Conservation (phyloP, 2,329 filamentous ascomycete genomes). For the Sporothrix pallida region DNA sequence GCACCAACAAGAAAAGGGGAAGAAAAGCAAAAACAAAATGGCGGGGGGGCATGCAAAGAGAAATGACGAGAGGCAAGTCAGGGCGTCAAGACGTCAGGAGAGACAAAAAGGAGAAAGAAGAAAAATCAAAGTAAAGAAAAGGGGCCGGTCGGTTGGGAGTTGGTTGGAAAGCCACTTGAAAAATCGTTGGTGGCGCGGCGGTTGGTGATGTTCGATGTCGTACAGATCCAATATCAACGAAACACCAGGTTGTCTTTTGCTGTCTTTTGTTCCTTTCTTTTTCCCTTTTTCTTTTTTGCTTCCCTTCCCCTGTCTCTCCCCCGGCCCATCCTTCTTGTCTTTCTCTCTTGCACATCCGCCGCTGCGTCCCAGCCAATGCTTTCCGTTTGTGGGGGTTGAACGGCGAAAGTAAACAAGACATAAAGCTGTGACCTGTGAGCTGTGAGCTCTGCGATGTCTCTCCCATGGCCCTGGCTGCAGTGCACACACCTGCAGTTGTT, state of each 20-base stretch:
- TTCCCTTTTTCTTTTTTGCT: not conserved
- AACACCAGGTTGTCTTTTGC: not conserved
- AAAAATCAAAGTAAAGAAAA: slow-evolving; percentile 14
- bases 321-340: not conserved
- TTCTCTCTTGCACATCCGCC: not conserved
- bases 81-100: not conserved
- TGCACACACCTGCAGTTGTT: not conserved
- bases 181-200: slow-evolving; percentile 21
- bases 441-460: not conserved
- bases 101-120: not conserved
- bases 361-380: not conserved
- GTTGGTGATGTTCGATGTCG: slow-evolving; percentile 24
- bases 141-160: slow-evolving; percentile 11
- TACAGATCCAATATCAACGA: slow-evolving; percentile 28
- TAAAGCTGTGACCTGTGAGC: not conserved
- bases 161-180: not conserved
- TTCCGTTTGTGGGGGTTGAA: not conserved
- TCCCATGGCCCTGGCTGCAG: slow-evolving; percentile 17
- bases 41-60: not conserved
- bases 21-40: not conserved
- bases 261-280: not conserved
- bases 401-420: slow-evolving; percentile 5
- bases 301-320: not conserved
- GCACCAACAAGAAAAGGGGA: not conserved
- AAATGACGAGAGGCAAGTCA: slow-evolving; percentile 12